Evolutionary conservation across 1,139 yeast genomes (phyloP), one percentile per base, ranked within the genome.

Genomic region (Sugiyamaella neomexicana): DNA sequence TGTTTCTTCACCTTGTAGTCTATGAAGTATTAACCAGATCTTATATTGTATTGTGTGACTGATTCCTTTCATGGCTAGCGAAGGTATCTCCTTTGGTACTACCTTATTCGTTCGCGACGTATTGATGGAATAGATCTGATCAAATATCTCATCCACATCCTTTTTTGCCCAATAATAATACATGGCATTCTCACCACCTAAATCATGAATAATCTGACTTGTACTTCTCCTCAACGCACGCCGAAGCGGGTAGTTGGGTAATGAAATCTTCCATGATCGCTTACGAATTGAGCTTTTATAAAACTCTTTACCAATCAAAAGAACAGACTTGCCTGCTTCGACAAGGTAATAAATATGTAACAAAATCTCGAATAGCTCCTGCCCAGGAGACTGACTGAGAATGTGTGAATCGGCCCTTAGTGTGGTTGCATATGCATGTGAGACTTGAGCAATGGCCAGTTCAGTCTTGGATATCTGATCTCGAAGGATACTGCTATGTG

Each of bases 141-240:
- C 80, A 57, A 78, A 75, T 0, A 77, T 73, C 47, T 78, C 80
- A 50, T 78, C 81, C 6, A 80, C 80, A 50, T 76, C 81, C 12
- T 67, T 53, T 51, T 74, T 73, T 1, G 76, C 70, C 52, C 75
- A 78, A 54, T 69, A 71, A 57, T 76, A 78, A 48, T 73, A 72
- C 23, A 73, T 69, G 5, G 76, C 74, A 17, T 73, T 69, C 38
- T 74, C 74, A 1, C 79, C 77, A 25, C 82, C 82, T 55, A 76
- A 74, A 62, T 79, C 82, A 43, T 73, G 71, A 4, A 75, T 65
- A 55, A 77, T 76, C 53, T 74, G 78, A 32, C 64, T 64, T 0
- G 80, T 75, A 20, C 76, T 59, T 40, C 78, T 68, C 52, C 70
- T 68, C 15, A 78, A 55, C 0, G 79, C 76, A 50, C 79, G 67